Conservation (phyloP, 306 rosid genomes). For the Citrullus mucosospermus region DNA sequence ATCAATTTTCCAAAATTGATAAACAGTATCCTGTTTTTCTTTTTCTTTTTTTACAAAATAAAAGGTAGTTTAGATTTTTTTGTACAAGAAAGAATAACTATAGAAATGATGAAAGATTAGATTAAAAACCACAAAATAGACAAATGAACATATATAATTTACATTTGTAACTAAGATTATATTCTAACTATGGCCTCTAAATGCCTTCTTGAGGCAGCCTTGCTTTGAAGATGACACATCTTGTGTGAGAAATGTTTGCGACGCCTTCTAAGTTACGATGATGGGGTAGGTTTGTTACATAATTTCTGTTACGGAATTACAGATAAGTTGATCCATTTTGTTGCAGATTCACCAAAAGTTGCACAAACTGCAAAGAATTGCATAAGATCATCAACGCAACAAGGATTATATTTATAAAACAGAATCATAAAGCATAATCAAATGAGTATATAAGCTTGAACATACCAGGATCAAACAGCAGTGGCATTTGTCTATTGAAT, state of each 20-base stretch:
- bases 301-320: background rate
- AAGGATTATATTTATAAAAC: background rate
- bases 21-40: too few species aligned
- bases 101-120: background rate
- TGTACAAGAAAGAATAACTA: background rate
- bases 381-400: background rate
- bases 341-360: background rate
- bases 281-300: background rate
- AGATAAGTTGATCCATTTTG: background rate
- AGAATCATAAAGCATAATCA: background rate
- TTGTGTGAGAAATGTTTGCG: background rate
- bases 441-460: background rate
- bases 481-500: constrained; percentile 25
- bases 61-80: background rate
- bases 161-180: background rate
- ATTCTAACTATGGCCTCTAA: background rate
- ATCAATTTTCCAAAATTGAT: background rate
- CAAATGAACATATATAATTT: background rate
- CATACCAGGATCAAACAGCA: background rate
- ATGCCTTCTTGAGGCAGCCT: background rate
- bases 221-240: background rate
- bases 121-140: background rate
- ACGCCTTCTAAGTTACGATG: background rate
- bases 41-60: background rate
- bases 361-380: background rate